These are phyloP conservation scores for Termitomyces sp. DNA, from an alignment of 768 basidiomycete species.

Conservation along the genomic window DNA sequence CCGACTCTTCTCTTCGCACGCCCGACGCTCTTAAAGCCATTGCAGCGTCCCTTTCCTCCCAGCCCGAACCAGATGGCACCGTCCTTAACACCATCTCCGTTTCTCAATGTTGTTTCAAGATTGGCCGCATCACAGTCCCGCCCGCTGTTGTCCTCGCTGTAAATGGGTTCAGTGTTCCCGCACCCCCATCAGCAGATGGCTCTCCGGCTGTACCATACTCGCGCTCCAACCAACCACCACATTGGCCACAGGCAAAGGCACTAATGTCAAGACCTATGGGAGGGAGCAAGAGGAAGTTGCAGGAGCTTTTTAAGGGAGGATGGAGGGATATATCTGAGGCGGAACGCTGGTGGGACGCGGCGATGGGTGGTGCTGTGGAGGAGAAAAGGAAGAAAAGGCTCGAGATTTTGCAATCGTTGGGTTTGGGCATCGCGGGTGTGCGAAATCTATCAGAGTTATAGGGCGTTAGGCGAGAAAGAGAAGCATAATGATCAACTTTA, in stretches of 20 bases:
- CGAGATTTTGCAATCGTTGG: constrained; percentile 26
- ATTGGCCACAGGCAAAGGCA: constrained; percentile 37
- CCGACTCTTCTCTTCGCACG: constrained; percentile 19
- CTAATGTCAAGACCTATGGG: constrained; percentile 25
- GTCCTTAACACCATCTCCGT: constrained; percentile 58
- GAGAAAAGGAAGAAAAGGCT: constrained; percentile 27
- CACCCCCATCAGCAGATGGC: constrained; percentile 8
- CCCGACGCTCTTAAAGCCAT: constrained; percentile 25
- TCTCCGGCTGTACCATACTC: constrained; percentile 37
- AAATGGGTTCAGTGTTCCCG: constrained; percentile 46
- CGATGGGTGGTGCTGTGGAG: constrained; percentile 46
- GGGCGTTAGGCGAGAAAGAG: not conserved
- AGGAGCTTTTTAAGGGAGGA: constrained; percentile 44
- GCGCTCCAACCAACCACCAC: constrained; percentile 37
- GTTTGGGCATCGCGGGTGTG: constrained; percentile 29
- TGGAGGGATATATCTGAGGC: constrained; percentile 56
- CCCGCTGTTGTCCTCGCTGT: constrained; percentile 55
- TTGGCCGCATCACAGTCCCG: constrained; percentile 67
- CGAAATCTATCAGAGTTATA: constrained; percentile 13
- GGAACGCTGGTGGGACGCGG: constrained; percentile 66
- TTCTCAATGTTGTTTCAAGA: constrained; percentile 63
- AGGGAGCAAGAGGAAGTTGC: constrained; percentile 34
- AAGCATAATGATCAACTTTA: not conserved
- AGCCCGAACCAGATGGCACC: constrained; percentile 47
- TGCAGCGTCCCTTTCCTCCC: constrained; percentile 22